Evolutionary conservation across 2,329 filamentous ascomycete genomes (phyloP).

Genomic region (Xylariomycetidae sp.): DNA sequence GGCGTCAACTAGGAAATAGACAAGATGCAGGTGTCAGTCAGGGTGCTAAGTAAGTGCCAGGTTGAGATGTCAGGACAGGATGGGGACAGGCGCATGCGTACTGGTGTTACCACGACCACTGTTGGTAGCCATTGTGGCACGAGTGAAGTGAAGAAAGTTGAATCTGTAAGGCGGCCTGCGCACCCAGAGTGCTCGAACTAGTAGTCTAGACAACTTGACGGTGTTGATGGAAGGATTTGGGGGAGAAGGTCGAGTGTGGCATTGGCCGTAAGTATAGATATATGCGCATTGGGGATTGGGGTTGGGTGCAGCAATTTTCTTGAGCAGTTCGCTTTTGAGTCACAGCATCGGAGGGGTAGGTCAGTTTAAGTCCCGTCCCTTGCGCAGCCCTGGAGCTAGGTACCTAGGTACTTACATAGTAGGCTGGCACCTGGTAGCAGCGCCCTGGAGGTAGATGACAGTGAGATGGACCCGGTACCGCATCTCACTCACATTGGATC

Average conservation of each 20-base stretch:
- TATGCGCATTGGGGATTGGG: conserved; percentile 2
- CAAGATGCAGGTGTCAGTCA: not conserved
- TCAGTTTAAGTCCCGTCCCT: too few species aligned
- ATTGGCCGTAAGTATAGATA: conserved; percentile 9
- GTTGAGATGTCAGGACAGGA: not conserved
- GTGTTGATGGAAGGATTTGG: conserved; percentile 14
- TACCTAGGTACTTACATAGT: too few species aligned
- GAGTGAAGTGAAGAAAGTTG: conserved; percentile 31
- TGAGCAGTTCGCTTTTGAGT: too few species aligned
- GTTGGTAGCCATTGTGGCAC: conserved; percentile 56
- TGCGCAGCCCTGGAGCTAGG: too few species aligned
- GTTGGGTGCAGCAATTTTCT: too few species aligned
- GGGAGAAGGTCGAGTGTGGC: conserved; percentile 9
- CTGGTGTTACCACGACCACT: conserved; percentile 44
- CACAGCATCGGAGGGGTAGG: too few species aligned
- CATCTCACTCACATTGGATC: too few species aligned
- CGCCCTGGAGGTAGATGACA: too few species aligned
- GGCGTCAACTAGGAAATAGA: conserved; percentile 32
- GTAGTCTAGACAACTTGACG: conserved; percentile 44
- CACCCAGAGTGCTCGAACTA: conserved; percentile 54
- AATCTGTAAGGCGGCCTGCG: conserved; percentile 47
- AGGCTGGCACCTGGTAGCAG: too few species aligned
- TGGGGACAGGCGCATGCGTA: conserved; percentile 20
- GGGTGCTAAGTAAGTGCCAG: conserved; percentile 4
- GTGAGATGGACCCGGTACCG: too few species aligned